These are phyloP conservation scores for Mycena rebaudengoi DNA, from an alignment of 768 basidiomycete genomes.

Conservation along the genomic window DNA sequence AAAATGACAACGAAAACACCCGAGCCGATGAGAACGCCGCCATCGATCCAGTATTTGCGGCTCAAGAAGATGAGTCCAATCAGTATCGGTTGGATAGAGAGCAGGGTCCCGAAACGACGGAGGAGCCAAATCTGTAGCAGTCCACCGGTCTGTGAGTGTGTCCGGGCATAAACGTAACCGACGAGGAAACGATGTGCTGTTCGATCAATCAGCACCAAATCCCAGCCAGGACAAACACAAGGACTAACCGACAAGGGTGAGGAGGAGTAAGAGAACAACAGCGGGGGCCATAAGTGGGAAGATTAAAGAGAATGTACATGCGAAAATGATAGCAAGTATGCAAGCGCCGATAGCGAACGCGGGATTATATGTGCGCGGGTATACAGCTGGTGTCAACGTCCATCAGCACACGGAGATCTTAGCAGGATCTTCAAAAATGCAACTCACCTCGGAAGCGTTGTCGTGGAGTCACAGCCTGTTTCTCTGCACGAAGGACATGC, in stretches of 20 bases:
- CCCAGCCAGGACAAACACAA: not conserved
- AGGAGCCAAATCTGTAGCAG: constrained; percentile 79
- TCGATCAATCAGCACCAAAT: not conserved
- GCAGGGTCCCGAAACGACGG: constrained; percentile 73
- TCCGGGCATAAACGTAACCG: constrained; percentile 80
- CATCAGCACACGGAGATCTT: not conserved
- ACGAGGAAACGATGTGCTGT: constrained; percentile 83
- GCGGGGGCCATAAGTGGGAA: constrained; percentile 83
- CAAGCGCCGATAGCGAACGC: constrained; percentile 72
- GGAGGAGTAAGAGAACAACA: constrained; percentile 67
- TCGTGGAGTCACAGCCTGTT: constrained; percentile 73
- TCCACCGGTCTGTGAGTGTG: constrained; percentile 79
- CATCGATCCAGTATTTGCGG: constrained; percentile 75
- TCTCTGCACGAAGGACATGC: constrained; percentile 63
- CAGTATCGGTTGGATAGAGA: constrained; percentile 78
- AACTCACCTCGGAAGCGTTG: constrained; percentile 79
- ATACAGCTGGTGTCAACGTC: constrained; percentile 68
- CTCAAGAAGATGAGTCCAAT: constrained; percentile 78
- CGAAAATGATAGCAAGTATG: constrained; percentile 74
- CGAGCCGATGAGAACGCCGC: constrained; percentile 65
- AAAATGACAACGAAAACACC: constrained; percentile 63
- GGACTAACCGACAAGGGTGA: constrained; percentile 70
- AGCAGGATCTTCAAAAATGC: too few species aligned
- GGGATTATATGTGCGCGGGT: constrained; percentile 76
- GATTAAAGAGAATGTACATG: constrained; percentile 75